A percentile compares a stretch with the other conserved stretches of the same genome.
Evolutionary conservation across 2,329 filamentous ascomycete species (phyloP).

Genomic region (Plectosphaerella cucumerina): DNA sequence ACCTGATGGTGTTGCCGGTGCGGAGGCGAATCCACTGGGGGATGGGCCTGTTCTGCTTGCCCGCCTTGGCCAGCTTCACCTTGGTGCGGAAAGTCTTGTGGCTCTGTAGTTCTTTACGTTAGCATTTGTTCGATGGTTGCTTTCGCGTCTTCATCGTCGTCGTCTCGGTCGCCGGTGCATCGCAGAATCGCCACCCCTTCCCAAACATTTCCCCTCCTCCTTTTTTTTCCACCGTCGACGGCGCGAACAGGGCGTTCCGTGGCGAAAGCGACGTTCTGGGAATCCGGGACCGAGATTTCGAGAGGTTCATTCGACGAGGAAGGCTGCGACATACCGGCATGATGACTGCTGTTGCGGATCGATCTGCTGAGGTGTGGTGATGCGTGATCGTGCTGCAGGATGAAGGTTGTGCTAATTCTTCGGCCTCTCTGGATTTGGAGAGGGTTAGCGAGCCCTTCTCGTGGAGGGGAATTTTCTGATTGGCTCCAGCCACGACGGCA

Average conservation of each 20-base stretch:
- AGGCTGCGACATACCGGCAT: slow-evolving; percentile 32
- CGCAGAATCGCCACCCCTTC: not conserved
- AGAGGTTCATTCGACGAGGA: slow-evolving; percentile 1
- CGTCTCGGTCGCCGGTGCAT: not conserved
- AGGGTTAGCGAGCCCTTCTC: slow-evolving; percentile 1
- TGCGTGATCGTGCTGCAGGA: slow-evolving; percentile 16
- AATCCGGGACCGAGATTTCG: not conserved
- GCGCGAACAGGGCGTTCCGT: not conserved
- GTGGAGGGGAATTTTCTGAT: not conserved
- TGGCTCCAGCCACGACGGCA: not conserved
- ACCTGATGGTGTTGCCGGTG: slow-evolving; percentile 99
- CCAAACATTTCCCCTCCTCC: slow-evolving; percentile 8
- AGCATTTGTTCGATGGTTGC: not conserved
- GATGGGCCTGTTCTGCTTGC: slow-evolving; percentile 99
- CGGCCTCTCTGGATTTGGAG: not conserved
- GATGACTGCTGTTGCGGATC: slow-evolving; percentile 32
- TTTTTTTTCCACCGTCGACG: too few species aligned
- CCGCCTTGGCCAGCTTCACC: slow-evolving; percentile 99
- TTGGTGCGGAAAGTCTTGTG: slow-evolving; percentile 99
- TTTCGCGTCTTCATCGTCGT: not conserved
- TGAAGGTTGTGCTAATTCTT: slow-evolving; percentile 16
- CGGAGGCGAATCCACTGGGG: slow-evolving; percentile 99
- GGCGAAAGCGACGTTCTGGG: not conserved
- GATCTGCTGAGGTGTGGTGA: slow-evolving; percentile 29
- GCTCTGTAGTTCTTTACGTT: slow-evolving; percentile 57